Conservation (phyloP, 2,329 filamentous ascomycete species). For the Talaromyces sp. region DNA sequence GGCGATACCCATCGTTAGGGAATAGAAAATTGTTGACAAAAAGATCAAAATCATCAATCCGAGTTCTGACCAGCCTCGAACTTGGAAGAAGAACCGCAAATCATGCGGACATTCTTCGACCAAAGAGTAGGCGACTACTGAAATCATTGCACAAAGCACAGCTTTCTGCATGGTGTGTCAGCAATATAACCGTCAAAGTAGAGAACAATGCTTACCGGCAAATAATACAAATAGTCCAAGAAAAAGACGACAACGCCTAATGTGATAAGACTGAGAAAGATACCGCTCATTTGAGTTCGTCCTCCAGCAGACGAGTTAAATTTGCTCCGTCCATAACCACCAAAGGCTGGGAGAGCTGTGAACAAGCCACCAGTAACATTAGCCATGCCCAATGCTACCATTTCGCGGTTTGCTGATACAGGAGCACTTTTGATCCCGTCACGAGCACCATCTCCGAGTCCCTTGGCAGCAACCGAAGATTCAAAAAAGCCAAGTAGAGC, state of each 20-base stretch:
- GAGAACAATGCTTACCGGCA: slow-evolving; percentile 65
- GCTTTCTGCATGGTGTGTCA: slow-evolving; percentile 63
- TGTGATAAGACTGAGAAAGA: slow-evolving; percentile 80
- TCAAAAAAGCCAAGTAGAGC: slow-evolving; percentile 97
- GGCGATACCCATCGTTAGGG: slow-evolving; percentile 86
- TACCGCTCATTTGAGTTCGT: slow-evolving; percentile 87
- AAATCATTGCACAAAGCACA: slow-evolving; percentile 89
- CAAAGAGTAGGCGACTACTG: slow-evolving; percentile 88
- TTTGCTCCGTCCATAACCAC: slow-evolving; percentile 93
- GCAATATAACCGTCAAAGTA: slow-evolving; percentile 2
- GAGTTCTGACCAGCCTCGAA: slow-evolving; percentile 82
- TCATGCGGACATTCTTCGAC: slow-evolving; percentile 95
- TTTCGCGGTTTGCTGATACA: slow-evolving; percentile 85
- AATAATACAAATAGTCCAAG: slow-evolving; percentile 87
- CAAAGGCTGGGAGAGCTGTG: slow-evolving; percentile 89
- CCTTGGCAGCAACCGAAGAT: slow-evolving; percentile 93
- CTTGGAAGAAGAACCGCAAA: slow-evolving; percentile 80
- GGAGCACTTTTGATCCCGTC: slow-evolving; percentile 74
- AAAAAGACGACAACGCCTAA: slow-evolving; percentile 77
- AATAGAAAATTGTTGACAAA: slow-evolving; percentile 89
- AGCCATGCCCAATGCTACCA: slow-evolving; percentile 84
- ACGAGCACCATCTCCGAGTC: slow-evolving; percentile 62
- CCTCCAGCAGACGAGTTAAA: slow-evolving; percentile 91
- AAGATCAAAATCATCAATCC: slow-evolving; percentile 88
- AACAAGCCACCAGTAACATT: slow-evolving; percentile 92